Base-by-base conservation (phyloP, 2,329 filamentous ascomycete species). In the Neobulgaria alba region DNA sequence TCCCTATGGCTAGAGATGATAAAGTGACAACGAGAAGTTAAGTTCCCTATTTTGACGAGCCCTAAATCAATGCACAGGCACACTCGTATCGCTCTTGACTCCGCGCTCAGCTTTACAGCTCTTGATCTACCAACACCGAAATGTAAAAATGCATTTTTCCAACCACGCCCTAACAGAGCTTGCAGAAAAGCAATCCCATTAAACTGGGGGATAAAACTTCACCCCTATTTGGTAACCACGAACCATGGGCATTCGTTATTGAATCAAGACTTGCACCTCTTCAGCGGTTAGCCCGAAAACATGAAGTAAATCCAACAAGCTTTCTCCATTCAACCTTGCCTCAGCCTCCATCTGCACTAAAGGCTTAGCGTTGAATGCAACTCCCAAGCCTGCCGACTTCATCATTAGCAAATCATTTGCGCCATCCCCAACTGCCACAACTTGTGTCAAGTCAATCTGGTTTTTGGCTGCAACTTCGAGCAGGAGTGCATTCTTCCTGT, bases 341-440 rank as follows among this genome's bases (percentile, higher is more conserved):
- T 79, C 77, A 2, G 85, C 85, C 60, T 84, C 77, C 67, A 81
- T 75, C 65, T 92, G 86, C 41, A 92, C 85, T 43, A 78, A 71
- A 2, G 85, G 83, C 67, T 92, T 92, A 8, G 85, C 86, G 57
- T 89, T 85, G 72, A 86, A 89, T 2, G 85, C 85, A 3, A 92
- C 79, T 15, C 85, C 86, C 29, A 90, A 63, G 0, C 83, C 84
- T 0, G 85, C 85, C 35, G 75, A 73, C 7, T 69, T 71, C 70
- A 92, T 77, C 85, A 92, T 92, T 43, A 82, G 67, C 49, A 92
- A 61, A 57, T 92, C 85, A 56, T 92, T 92, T 29, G 85, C 85
- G 5, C 85, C 86, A 60, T 92, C 85, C 3, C 85, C 85, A 0
- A 90, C 76, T 2, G 82, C 84, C 18, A 92, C 66, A 20, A 79